Conservation (phyloP, 2,329 filamentous ascomycete genomes). For the Fusarium cyanostomum region DNA sequence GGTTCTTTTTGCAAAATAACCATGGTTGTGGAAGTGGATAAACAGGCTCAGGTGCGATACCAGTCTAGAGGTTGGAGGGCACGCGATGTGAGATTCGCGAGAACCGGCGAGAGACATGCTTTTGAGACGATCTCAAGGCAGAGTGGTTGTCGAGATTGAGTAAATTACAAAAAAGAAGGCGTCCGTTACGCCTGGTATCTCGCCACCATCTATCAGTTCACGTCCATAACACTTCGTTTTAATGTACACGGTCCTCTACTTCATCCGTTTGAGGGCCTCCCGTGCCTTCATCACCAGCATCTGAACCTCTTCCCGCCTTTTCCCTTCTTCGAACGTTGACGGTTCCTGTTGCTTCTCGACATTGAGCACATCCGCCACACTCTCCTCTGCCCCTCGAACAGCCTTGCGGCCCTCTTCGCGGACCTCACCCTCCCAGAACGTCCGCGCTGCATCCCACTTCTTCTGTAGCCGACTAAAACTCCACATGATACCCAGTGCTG, state of each 20-base stretch:
- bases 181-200: constrained; percentile 44
- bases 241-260: constrained; percentile 48
- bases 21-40: constrained; percentile 19
- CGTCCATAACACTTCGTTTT: constrained; percentile 25
- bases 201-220: constrained; percentile 35
- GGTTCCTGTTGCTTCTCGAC: constrained; percentile 38
- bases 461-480: constrained; percentile 68
- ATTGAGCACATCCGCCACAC: constrained; percentile 59
- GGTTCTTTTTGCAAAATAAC: constrained; percentile 27
- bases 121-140: constrained; percentile 28
- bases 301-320: constrained; percentile 53
- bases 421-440: constrained; percentile 73
- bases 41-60: constrained; percentile 38
- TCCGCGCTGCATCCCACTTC: constrained; percentile 68
- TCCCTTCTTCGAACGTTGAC: constrained; percentile 34
- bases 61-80: constrained; percentile 45
- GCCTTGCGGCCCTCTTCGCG: constrained; percentile 72
- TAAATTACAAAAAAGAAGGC: constrained; percentile 43
- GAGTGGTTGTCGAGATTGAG: constrained; percentile 41
- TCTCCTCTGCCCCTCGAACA: constrained; percentile 64
- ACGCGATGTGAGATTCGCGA: constrained; percentile 11
- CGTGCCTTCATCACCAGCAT: constrained; percentile 60
- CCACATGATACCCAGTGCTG: constrained; percentile 68
- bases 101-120: constrained; percentile 10
- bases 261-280: constrained; percentile 58